Base-by-base conservation (phyloP, 202 grass and related monocot species). In the Carex sylvatica region DNA sequence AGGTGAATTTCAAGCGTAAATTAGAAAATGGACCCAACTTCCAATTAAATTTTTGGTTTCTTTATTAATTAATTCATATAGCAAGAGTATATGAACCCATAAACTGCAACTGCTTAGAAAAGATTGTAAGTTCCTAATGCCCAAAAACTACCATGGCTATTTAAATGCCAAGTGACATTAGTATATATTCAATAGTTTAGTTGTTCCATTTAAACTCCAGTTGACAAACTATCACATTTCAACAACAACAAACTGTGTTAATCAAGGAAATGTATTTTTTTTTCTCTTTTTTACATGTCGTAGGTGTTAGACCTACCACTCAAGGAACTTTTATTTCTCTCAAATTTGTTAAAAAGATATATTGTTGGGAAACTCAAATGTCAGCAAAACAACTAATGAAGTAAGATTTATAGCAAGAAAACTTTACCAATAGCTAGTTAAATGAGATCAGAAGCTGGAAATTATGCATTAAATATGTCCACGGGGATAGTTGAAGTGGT, bases 381-480 rank as follows among this genome's bases (percentile, higher is more conserved):
- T 46, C 69, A 77, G 42, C 82, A 93, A 87, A 83, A 83, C 10
- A 53, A 49, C 56, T 63, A 54, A 62, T 61, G 82, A 81, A 80
- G 54, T 80, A 59, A 67, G 38, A 73, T 83, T 88, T 82, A 74
- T 66, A 82, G 54, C 65, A 59, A 88, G 35, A 88, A 85, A 51
- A 64, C 67, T 88, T 83, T 67, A 82, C 75, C 78, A 82, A 58
- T 87, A 87, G 82, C 82, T 84, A 79, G 65, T 88, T 88, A 92
- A 88, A 85, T 82, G 81, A 80, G 81, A 88, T 73, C 72, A 84
- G 84, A 92, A 88, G 80, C 81, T 70, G 82, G 84, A 95, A 92
- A 92, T 88, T 74, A 75, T 79, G 84, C 88, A 95, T 86, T 89
- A 78, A 95, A 95, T 92, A 87, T 82, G 71, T 84, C 86, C 82